Evolutionary conservation across 2,329 filamentous ascomycete species (phyloP), one percentile per base, ranked within the genome.

Genomic region (Colletotrichum spaethianum): DNA sequence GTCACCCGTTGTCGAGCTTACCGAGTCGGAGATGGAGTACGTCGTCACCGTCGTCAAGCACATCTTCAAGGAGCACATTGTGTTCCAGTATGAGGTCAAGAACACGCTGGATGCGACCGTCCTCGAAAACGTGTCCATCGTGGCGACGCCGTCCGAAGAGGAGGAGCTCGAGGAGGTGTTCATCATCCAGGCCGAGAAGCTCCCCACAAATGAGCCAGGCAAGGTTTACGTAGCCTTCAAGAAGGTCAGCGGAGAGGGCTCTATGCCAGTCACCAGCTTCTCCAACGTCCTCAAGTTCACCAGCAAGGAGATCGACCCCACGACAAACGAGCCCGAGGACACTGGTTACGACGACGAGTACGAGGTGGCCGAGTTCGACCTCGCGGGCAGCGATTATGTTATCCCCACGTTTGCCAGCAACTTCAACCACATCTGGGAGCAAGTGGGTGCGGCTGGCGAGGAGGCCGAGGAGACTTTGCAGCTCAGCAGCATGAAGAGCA

Each of bases 311-410:
- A 96, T 99, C 75, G 96, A 99, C 78, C 96, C 96, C 7, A 93
- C 93, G 33, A 98, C 94, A n/a, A 91, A 91, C 75, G 95, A 98
- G 83, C 94, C 96, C 0, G 96, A 99, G 82, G 95, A 97, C 20
- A 89, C 86, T 57, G 96, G 96, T 56, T 98, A 98, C 82, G 96
- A 98, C 64, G 96, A 99, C 79, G 96, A 99, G 84, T 99, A 99
- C 80, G 94, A 98, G 84, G 93, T 98, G 72, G 94, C 96, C 74
- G 95, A 98, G 80, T 91, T 98, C 73, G 95, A 98, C 74, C 90
- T 99, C 73, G 89, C 91, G 23, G 96, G 96, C 70, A 95, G 94
- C 76, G 96, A 99, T 82, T 99, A 98, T 83, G 91, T 99, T 74
- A 89, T 98, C 59, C 96, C 96, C 26, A 93, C 94, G 2, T 99